Conservation (phyloP, 805 yeast species). For the Saccharomycopsis oosterbeekiorum region DNA sequence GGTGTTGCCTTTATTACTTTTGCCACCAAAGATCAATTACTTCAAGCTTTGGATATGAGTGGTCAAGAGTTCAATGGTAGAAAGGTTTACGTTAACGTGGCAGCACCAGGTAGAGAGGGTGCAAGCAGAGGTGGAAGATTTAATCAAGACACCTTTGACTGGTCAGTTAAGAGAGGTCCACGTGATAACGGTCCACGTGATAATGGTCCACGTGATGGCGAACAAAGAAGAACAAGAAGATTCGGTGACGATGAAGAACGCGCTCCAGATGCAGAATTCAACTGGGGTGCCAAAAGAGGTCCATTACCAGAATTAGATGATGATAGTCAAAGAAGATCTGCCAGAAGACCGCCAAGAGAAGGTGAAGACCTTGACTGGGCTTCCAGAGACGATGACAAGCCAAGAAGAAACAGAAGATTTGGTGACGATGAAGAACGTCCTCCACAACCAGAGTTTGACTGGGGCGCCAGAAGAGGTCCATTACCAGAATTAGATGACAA, state of each 20-base stretch:
- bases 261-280: slow-evolving; percentile 29
- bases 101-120: slow-evolving; percentile 49
- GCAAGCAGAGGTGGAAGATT: slow-evolving; percentile 21
- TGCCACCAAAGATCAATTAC: slow-evolving; percentile 66
- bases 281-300: slow-evolving; percentile 24
- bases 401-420: slow-evolving; percentile 25
- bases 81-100: slow-evolving; percentile 65
- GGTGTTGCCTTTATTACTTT: slow-evolving; percentile 88
- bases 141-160: slow-evolving; percentile 31
- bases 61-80: slow-evolving; percentile 67
- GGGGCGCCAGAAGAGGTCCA: slow-evolving; percentile 43
- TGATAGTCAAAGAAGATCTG: slow-evolving; percentile 19
- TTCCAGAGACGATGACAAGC: slow-evolving; percentile 29
- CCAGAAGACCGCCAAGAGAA: slow-evolving; percentile 32
- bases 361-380: slow-evolving; percentile 58
- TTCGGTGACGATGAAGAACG: slow-evolving; percentile 35
- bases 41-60: slow-evolving; percentile 57
- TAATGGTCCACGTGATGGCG: slow-evolving; percentile 33
- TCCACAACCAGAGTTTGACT: slow-evolving; percentile 36
- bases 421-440: slow-evolving; percentile 24
- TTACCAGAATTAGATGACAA: slow-evolving; percentile 27
- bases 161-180: slow-evolving; percentile 42
- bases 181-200: too few species aligned
- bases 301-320: slow-evolving; percentile 15
- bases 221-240: slow-evolving; percentile 24